phyloP scores from a whole-genome alignment of 371 early-diverging fungal genomes.

The Coemansia sp. region DNA sequence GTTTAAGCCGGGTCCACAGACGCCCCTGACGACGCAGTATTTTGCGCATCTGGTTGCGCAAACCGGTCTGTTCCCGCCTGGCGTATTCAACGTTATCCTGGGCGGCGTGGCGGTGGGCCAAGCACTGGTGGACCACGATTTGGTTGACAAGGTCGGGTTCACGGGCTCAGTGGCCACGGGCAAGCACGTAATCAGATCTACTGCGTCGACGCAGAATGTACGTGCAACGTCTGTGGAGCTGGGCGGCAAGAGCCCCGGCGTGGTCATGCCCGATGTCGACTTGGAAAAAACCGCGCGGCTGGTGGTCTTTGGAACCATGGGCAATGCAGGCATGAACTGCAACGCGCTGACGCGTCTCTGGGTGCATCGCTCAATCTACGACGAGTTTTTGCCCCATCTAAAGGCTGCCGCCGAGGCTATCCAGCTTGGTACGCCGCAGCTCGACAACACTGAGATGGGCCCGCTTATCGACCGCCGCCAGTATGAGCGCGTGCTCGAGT shows the following conservation, averaged over 20 bases:
- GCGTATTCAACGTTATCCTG: conserved; percentile 74
- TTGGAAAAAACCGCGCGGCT: conserved; percentile 73
- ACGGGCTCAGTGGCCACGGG: conserved; percentile 68
- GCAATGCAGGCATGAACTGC: conserved; percentile 87
- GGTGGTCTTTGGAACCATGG: conserved; percentile 69
- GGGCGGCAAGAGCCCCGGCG: conserved; percentile 88
- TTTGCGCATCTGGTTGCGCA: conserved; percentile 55
- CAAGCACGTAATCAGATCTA: conserved; percentile 72
- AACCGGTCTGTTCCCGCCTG: conserved; percentile 57
- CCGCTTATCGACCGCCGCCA: conserved; percentile 76
- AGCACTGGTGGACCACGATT: conserved; percentile 56
- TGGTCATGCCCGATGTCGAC: conserved; percentile 84
- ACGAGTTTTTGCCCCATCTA: conserved; percentile 66
- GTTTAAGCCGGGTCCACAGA: conserved; percentile 68
- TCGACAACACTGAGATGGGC: conserved; percentile 68
- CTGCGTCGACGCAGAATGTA: conserved; percentile 67
- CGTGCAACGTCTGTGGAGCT: conserved; percentile 83
- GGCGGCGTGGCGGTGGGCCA: conserved; percentile 62
- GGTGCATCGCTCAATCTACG: conserved; percentile 79
- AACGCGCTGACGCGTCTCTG: conserved; percentile 83
- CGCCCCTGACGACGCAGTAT: conserved; percentile 62
- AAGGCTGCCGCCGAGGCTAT: conserved; percentile 60
- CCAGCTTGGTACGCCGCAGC: conserved; percentile 57
- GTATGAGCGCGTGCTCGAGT: conserved; percentile 69
- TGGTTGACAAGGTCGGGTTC: conserved; percentile 65